A percentile compares a stretch with the other conserved stretches of the same genome.
Conservation (phyloP, 441 rosid species). For the Metrosideros polymorpha region DNA sequence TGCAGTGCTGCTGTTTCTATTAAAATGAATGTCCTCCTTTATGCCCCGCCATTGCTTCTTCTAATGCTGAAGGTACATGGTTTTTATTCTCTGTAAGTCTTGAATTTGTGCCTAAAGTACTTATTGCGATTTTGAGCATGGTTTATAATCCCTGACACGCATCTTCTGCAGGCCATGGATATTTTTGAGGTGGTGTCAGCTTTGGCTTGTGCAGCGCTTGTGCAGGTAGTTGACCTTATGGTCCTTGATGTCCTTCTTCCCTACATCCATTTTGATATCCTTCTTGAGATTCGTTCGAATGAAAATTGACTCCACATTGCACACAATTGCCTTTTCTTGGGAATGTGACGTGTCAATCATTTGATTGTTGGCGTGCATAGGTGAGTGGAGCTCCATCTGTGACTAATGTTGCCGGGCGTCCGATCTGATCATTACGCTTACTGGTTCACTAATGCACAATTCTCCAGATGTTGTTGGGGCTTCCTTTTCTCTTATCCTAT, state of each 20-base stretch:
- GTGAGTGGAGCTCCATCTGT: constrained; percentile 45
- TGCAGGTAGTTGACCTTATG: constrained; percentile 46
- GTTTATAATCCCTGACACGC: constrained; percentile 6
- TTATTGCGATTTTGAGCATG: background rate
- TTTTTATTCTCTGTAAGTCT: background rate
- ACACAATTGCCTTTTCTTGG: background rate
- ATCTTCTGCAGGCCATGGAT: constrained; percentile 53
- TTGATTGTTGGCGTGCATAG: constrained; percentile 25
- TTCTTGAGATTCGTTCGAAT: background rate
- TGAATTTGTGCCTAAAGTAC: background rate
- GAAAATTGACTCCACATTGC: background rate
- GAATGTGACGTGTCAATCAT: constrained; percentile 5
- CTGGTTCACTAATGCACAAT: constrained; percentile 20
- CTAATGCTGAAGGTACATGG: constrained; percentile 65
- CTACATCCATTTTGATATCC: background rate
- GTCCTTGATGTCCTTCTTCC: background rate
- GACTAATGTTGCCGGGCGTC: constrained; percentile 9
- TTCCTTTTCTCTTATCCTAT: constrained; percentile 60
- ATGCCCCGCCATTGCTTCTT: constrained; percentile 77
- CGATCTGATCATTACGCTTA: constrained; percentile 14
- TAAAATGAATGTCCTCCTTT: constrained; percentile 91
- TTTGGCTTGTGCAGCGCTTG: constrained; percentile 76
- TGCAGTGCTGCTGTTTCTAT: constrained; percentile 73
- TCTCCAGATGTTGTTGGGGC: constrained; percentile 83
- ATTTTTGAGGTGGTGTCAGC: constrained; percentile 59